Conservation (phyloP, 2,329 filamentous ascomycete genomes). For the Neopestalotiopsis sp. region DNA sequence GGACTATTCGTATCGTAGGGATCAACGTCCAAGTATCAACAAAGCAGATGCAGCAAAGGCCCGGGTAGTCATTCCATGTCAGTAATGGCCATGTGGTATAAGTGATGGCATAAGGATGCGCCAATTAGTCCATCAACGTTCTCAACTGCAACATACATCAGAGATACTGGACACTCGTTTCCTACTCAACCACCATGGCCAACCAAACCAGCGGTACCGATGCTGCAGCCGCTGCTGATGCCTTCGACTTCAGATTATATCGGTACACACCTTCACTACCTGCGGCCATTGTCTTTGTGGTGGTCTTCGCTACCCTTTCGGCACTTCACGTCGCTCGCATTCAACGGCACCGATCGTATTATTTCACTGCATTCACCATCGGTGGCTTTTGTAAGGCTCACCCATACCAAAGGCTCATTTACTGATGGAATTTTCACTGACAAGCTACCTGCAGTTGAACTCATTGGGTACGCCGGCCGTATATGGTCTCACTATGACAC, state of each 20-base stretch:
- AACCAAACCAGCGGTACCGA: neutral
- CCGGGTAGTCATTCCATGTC: constrained; percentile 30
- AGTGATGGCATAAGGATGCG: too few relatives aligned
- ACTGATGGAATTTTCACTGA: constrained; percentile 9
- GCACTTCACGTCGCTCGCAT: constrained; percentile 20
- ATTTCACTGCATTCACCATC: constrained; percentile 26
- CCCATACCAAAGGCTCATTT: too few relatives aligned
- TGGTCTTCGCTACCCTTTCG: constrained; percentile 22
- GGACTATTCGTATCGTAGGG: neutral
- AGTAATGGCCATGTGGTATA: too few relatives aligned
- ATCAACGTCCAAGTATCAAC: neutral
- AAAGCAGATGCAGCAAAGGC: neutral
- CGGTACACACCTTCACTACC: constrained; percentile 25
- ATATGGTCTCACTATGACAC: constrained; percentile 27
- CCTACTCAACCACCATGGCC: neutral
- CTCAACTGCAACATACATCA: too few relatives aligned
- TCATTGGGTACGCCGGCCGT: constrained; percentile 25
- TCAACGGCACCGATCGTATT: constrained; percentile 16
- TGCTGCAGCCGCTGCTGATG: neutral
- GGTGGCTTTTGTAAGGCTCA: constrained; percentile 13
- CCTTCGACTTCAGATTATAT: constrained; percentile 27
- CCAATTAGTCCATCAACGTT: too few relatives aligned
- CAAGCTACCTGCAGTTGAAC: constrained; percentile 20
- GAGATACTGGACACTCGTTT: neutral
- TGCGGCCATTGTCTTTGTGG: constrained; percentile 22